Conservation (phyloP, 768 basidiomycete genomes). For the Tricholomella constricta region DNA sequence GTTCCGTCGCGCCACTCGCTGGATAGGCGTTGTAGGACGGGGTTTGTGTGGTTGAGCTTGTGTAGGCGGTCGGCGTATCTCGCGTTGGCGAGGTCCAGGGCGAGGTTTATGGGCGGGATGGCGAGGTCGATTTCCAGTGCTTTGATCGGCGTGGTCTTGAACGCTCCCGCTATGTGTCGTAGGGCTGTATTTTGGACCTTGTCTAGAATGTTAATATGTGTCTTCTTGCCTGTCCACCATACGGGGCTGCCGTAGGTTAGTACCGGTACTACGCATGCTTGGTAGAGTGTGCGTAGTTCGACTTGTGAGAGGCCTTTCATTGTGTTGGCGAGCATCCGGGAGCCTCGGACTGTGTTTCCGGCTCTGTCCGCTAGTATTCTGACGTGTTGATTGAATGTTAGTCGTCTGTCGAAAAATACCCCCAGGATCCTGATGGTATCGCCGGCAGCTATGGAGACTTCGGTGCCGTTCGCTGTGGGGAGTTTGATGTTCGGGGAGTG, state of each 20-base stretch:
- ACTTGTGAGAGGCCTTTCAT: slow-evolving; percentile 32
- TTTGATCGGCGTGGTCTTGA: slow-evolving; percentile 27
- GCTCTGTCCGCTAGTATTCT: slow-evolving; percentile 25
- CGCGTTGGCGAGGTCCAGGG: slow-evolving; percentile 9
- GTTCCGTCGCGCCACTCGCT: background rate
- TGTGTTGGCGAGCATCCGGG: slow-evolving; percentile 36
- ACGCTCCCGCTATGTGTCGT: slow-evolving; percentile 32
- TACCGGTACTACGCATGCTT: slow-evolving; percentile 30
- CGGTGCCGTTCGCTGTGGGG: background rate
- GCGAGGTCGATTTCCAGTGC: slow-evolving; percentile 36
- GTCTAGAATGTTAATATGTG: slow-evolving; percentile 13
- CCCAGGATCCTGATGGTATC: slow-evolving; percentile 33
- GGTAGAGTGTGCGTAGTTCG: slow-evolving; percentile 30
- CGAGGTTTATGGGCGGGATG: slow-evolving; percentile 28
- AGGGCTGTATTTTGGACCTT: slow-evolving; percentile 32
- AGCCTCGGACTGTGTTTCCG: slow-evolving; percentile 20
- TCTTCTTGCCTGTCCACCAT: slow-evolving; percentile 32
- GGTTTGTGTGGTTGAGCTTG: slow-evolving; percentile 15
- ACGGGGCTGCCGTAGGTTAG: slow-evolving; percentile 33
- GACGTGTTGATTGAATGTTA: slow-evolving; percentile 34
- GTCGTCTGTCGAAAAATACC: slow-evolving; percentile 32
- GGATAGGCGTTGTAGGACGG: background rate
- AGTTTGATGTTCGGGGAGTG: background rate
- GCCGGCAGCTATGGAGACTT: background rate
- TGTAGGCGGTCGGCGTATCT: slow-evolving; percentile 25